A percentile compares a stretch with the other conserved stretches of the same genome.
Evolutionary conservation across 2,329 filamentous ascomycete genomes (phyloP).

Genomic region (Pestalotiopsis sp.): DNA sequence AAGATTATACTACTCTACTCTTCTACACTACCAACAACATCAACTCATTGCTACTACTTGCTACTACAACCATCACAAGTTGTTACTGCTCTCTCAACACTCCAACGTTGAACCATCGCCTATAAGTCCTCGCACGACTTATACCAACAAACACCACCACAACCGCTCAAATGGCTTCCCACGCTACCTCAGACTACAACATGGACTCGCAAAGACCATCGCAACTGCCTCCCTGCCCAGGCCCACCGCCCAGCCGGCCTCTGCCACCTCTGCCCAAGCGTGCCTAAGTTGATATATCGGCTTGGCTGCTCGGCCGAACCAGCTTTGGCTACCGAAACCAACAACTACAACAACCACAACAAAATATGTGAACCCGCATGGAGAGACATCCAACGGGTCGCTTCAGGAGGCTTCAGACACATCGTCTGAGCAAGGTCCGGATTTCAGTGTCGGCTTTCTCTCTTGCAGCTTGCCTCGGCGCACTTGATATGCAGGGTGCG

Average conservation of each 20-base stretch:
- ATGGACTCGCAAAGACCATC: slow-evolving; percentile 66
- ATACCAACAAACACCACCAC: slow-evolving; percentile 9
- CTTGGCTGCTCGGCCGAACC: slow-evolving; percentile 5
- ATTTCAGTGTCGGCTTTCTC: slow-evolving; percentile 19
- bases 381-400: background rate
- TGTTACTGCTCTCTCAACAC: background rate
- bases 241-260: slow-evolving; percentile 64
- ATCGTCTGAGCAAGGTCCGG: slow-evolving; percentile 19
- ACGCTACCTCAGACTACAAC: slow-evolving; percentile 28
- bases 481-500: slow-evolving; percentile 6
- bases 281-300: slow-evolving; percentile 40
- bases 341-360: slow-evolving; percentile 14
- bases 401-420: background rate
- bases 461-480: background rate
- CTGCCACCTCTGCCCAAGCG: slow-evolving; percentile 68
- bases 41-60: background rate
- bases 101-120: background rate
- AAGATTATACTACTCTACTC: slow-evolving; percentile 30
- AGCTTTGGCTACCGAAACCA: background rate
- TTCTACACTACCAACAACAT: slow-evolving; percentile 18
- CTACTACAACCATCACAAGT: background rate
- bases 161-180: slow-evolving; percentile 10
- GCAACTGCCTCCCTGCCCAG: slow-evolving; percentile 69
- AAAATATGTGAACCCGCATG: background rate
- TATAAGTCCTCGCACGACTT: slow-evolving; percentile 6